Conservation (phyloP, 371 early-diverging fungal species). For the Mortierella sp. region DNA sequence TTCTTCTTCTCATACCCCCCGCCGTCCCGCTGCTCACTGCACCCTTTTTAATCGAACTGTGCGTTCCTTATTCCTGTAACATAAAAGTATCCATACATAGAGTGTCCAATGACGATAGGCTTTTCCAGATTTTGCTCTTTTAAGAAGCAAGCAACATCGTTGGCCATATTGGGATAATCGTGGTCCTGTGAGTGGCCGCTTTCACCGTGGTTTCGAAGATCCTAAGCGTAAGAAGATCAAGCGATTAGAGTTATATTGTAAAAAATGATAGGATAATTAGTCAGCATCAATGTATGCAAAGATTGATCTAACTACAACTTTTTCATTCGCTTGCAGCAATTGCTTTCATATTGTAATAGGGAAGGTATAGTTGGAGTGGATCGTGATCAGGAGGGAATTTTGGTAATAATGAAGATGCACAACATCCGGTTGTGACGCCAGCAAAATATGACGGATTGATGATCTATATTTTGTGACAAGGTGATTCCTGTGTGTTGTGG, state of each 20-base stretch:
- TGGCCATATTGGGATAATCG: conserved; percentile 84
- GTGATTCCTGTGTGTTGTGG: not conserved
- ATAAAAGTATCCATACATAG: conserved; percentile 71
- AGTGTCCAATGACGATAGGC: conserved; percentile 87
- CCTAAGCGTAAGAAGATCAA: conserved; percentile 57
- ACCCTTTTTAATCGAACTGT: not conserved
- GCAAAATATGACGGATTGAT: conserved; percentile 12
- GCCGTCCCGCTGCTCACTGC: not conserved
- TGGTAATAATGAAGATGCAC: not conserved
- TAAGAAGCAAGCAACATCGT: conserved; percentile 79
- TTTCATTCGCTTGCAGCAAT: no score
- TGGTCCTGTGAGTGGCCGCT: conserved; percentile 79
- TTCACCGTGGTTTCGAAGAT: conserved; percentile 96
- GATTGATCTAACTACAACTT: no score
- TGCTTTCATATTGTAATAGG: no score
- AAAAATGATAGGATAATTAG: not conserved
- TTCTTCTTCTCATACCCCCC: not conserved
- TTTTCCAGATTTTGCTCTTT: conserved; percentile 63
- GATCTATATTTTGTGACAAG: conserved; percentile 1
- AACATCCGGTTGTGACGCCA: not conserved
- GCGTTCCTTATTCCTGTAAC: not conserved
- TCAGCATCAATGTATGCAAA: not conserved
- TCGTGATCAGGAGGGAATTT: not conserved
- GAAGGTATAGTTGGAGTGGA: no score
- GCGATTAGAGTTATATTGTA: not conserved